Percentiles rank a stretch among this genome's conserved stretches.
Conservation (phyloP, 2,329 filamentous ascomycete species). For the Onygenales sp. region DNA sequence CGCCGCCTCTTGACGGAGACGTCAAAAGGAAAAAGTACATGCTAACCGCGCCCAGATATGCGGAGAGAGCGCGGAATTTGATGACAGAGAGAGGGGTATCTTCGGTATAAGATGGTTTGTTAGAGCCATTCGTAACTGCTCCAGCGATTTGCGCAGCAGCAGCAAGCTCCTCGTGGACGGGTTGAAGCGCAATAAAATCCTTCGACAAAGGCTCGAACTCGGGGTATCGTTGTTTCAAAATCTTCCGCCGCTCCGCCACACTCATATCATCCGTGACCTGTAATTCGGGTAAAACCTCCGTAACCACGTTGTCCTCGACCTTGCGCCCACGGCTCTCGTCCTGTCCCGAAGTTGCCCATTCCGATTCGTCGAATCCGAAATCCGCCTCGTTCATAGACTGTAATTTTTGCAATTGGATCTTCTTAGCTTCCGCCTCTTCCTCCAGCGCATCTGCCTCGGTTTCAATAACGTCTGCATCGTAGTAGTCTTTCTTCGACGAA, state of each 20-base stretch:
- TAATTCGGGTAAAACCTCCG: constrained; percentile 74
- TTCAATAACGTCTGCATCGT: constrained; percentile 71
- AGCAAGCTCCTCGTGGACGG: constrained; percentile 49
- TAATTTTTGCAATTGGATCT: constrained; percentile 83
- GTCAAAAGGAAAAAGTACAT: constrained; percentile 96
- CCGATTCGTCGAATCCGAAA: constrained; percentile 83
- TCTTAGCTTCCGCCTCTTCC: constrained; percentile 82
- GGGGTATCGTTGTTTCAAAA: constrained; percentile 75
- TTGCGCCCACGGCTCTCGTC: constrained; percentile 41
- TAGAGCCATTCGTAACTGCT: constrained; percentile 20
- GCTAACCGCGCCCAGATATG: constrained; percentile 75
- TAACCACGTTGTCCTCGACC: constrained; percentile 52
- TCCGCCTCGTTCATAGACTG: constrained; percentile 83
- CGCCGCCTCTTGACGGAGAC: constrained; percentile 57
- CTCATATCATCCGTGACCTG: constrained; percentile 74
- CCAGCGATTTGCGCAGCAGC: constrained; percentile 51
- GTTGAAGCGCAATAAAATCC: constrained; percentile 66
- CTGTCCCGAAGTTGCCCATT: constrained; percentile 60
- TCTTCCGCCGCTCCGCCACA: constrained; percentile 61
- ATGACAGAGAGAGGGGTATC: constrained; percentile 48
- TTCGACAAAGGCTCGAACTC: constrained; percentile 81
- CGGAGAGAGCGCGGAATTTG: constrained; percentile 71
- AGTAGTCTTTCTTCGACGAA: constrained; percentile 79
- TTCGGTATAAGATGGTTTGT: constrained; percentile 27
- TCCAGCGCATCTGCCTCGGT: constrained; percentile 69